phyloP scores from a whole-genome alignment of 2,329 filamentous ascomycete species.

The Aureobasidium sp. region DNA sequence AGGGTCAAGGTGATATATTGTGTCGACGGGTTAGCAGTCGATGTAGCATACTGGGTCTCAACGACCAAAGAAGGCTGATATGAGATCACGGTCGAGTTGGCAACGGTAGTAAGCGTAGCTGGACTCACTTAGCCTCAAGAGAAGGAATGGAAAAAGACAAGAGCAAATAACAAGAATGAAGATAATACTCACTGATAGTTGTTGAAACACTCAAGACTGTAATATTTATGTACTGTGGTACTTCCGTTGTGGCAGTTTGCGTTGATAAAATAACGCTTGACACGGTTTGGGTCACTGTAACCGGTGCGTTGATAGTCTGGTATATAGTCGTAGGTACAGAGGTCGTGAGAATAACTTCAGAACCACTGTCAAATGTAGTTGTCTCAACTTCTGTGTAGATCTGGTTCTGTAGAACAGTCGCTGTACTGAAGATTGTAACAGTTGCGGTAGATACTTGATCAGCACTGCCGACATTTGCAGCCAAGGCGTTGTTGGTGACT shows the following conservation, averaged over 20 bases:
- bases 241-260: not conserved
- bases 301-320: not conserved
- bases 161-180: no score
- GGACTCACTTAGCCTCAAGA: not conserved
- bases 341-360: not conserved
- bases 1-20: not conserved
- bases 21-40: not conserved
- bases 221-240: not conserved
- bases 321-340: not conserved
- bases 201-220: not conserved
- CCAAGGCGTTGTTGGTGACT: not conserved
- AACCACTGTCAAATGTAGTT: not conserved
- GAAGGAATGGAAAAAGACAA: no score
- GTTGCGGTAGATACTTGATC: not conserved
- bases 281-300: not conserved
- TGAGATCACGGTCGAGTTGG: not conserved
- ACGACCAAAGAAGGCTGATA: not conserved
- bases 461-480: no score
- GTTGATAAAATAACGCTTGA: not conserved
- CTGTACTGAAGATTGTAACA: not conserved
- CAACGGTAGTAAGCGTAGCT: not conserved
- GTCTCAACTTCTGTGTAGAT: not conserved
- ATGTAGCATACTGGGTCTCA: not conserved
- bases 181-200: not conserved
- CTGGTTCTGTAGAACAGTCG: not conserved